Evolutionary conservation across 208 protist genomes (phyloP), one percentile per base, ranked within the genome.

Genomic region (Trypanosoma rangeli): DNA sequence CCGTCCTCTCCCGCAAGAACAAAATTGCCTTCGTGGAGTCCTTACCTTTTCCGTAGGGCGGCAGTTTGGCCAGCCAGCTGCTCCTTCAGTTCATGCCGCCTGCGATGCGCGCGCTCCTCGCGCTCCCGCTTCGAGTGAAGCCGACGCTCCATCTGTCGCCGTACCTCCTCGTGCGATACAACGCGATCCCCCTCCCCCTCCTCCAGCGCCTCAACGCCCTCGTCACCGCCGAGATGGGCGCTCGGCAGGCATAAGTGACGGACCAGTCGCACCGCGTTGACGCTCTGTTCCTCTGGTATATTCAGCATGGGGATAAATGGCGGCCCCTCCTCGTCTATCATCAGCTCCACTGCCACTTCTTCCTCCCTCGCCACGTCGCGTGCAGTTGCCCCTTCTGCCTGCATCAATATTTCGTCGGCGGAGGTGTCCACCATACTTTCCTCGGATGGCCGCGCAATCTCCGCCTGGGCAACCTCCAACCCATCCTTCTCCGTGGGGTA

Each of bases 91-190:
- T 92, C 83, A 59, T 82, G 82, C 74, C 87, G 91, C 37, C 79
- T 70, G 39, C 85, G 80, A 64, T 78, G 76, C 53, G 76, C 84
- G 26, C 87, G 83, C 67, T 97, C 89, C 64, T 97, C 87, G 10
- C 86, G 86, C 48, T 94, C 86, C 46, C 89, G 89, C 76, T 86
- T 90, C 22, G 75, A 64, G 10, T 82, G 28, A 18, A 94, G 83
- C 18, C 87, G 89, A 33, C 78, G 53, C 79, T 94, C 86, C 87
- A 96, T 92, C 80, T 94, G 86, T 58, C 70, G 72, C 22, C 92
- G 86, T 48, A 96, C 69, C 26, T 90, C 85, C 53, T 92, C 87
- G 69, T 96, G 92, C 7, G 87, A 94, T 28, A 96, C 84, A 24
- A 96, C 82, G 33, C 79, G 75, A 60, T 92, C 87, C 44, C 93